Evolutionary conservation across 768 basidiomycete species (phyloP).

Genomic region (Mycena filopes): DNA sequence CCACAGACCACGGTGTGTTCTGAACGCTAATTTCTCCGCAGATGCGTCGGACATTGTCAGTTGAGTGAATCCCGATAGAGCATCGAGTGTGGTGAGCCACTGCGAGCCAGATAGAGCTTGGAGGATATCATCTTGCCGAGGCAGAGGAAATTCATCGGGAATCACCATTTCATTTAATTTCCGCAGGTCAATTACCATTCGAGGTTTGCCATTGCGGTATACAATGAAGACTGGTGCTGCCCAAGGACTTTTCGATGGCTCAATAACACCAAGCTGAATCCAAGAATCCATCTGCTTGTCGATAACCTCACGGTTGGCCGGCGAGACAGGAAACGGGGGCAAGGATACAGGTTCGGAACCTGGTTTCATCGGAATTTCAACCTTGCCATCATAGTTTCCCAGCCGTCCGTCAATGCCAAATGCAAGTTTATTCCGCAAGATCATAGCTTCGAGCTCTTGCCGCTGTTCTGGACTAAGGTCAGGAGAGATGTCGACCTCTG

Average conservation of each 20-base stretch:
- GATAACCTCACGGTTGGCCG: conserved; percentile 35
- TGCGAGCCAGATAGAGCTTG: conserved; percentile 27
- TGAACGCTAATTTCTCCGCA: conserved; percentile 45
- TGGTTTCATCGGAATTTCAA: background rate
- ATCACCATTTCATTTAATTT: conserved; percentile 34
- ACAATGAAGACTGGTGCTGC: conserved; percentile 45
- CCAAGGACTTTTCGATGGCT: conserved; percentile 53
- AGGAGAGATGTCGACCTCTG: background rate
- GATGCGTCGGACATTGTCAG: background rate
- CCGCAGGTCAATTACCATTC: conserved; percentile 47
- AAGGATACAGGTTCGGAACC: background rate
- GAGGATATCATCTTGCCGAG: conserved; percentile 37
- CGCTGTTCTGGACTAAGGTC: background rate
- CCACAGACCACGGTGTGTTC: conserved; percentile 49
- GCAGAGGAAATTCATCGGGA: conserved; percentile 39
- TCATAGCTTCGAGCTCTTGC: background rate
- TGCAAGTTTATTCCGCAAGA: background rate
- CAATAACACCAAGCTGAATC: conserved; percentile 49
- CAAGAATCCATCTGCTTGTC: conserved; percentile 44
- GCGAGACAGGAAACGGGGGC: background rate
- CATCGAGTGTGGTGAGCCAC: conserved; percentile 7
- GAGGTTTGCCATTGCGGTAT: conserved; percentile 49
- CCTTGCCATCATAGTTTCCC: background rate
- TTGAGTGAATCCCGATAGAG: conserved; percentile 1
- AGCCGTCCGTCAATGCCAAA: background rate